A percentile compares a stretch with the other conserved stretches of the same genome.
Evolutionary conservation across 2,329 filamentous ascomycete genomes (phyloP).

Genomic region (Penicillium sp.): DNA sequence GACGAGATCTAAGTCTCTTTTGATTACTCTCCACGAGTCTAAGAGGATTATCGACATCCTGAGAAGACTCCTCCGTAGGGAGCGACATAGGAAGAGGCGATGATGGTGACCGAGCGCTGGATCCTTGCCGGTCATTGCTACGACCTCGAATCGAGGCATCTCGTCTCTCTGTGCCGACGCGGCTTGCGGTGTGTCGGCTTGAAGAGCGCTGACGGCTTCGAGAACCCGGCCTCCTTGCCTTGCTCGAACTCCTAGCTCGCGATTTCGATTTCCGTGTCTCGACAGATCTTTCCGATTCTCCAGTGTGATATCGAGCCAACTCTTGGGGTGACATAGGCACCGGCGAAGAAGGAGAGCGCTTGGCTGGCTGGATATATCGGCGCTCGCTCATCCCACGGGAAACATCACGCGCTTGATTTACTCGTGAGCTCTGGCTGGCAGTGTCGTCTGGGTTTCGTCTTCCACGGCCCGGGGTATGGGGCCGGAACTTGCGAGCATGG

Average conservation of each 20-base stretch:
- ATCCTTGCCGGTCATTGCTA: constrained; percentile 60
- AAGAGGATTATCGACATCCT: constrained; percentile 63
- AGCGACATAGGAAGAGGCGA: constrained; percentile 71
- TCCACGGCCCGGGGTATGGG: constrained; percentile 53
- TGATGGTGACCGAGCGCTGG: constrained; percentile 68
- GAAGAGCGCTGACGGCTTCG: constrained; percentile 41
- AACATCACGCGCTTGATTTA: constrained; percentile 59
- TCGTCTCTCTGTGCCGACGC: constrained; percentile 29
- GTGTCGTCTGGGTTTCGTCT: constrained; percentile 44
- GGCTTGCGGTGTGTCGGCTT: constrained; percentile 44
- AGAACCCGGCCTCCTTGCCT: constrained; percentile 49
- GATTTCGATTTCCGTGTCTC: constrained; percentile 37
- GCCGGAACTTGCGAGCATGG: constrained; percentile 53
- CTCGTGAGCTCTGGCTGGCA: constrained; percentile 52
- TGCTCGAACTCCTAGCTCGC: constrained; percentile 47
- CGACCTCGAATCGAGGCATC: constrained; percentile 53
- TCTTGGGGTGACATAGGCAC: constrained; percentile 94
- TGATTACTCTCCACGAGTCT: constrained; percentile 47
- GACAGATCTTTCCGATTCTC: constrained; percentile 47
- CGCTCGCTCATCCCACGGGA: constrained; percentile 63
- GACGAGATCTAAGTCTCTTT: constrained; percentile 48
- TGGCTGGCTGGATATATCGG: constrained; percentile 70
- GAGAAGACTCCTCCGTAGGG: constrained; percentile 49
- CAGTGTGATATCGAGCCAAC: constrained; percentile 49
- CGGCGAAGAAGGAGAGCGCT: constrained; percentile 86